These are phyloP conservation scores for Pichia heedii DNA, from an alignment of 805 yeast species.

Conservation along the genomic window DNA sequence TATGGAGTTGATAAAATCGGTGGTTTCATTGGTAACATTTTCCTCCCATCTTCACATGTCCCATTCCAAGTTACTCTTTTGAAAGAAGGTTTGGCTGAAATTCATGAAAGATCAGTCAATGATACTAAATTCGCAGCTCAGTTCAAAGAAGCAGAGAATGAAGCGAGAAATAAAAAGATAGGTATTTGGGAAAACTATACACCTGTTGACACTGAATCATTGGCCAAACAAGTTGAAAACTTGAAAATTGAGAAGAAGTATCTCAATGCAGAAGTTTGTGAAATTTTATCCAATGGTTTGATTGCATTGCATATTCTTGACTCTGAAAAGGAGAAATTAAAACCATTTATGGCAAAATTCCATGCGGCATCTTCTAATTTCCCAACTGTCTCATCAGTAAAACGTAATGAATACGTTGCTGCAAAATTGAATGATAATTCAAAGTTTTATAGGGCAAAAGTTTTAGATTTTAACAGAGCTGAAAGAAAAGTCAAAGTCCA, in stretches of 20 bases:
- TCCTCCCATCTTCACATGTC: conserved; percentile 36
- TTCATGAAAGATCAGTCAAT: conserved; percentile 57
- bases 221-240: conserved; percentile 14
- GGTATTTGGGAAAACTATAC: conserved; percentile 65
- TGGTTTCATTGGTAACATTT: conserved; percentile 69
- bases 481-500: conserved; percentile 39
- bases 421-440: conserved; percentile 44
- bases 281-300: conserved; percentile 33
- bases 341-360: conserved; percentile 38
- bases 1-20: conserved; percentile 69
- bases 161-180: conserved; percentile 42
- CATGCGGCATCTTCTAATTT: conserved; percentile 31
- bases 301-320: conserved; percentile 39
- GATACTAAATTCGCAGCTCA: conserved; percentile 47
- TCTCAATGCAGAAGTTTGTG: conserved; percentile 47
- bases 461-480: conserved; percentile 37
- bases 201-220: conserved; percentile 24
- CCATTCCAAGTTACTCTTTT: conserved; percentile 55
- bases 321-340: conserved; percentile 31
- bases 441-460: conserved; percentile 51
- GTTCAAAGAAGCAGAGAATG: conserved; percentile 51
- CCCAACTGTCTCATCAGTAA: conserved; percentile 30
- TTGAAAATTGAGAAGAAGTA: conserved; percentile 30
- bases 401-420: conserved; percentile 46
- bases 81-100: conserved; percentile 51